A percentile compares a stretch with the other conserved stretches of the same genome.
Conservation (phyloP, 2,329 filamentous ascomycete species). For the Mycosphaerella sp. region DNA sequence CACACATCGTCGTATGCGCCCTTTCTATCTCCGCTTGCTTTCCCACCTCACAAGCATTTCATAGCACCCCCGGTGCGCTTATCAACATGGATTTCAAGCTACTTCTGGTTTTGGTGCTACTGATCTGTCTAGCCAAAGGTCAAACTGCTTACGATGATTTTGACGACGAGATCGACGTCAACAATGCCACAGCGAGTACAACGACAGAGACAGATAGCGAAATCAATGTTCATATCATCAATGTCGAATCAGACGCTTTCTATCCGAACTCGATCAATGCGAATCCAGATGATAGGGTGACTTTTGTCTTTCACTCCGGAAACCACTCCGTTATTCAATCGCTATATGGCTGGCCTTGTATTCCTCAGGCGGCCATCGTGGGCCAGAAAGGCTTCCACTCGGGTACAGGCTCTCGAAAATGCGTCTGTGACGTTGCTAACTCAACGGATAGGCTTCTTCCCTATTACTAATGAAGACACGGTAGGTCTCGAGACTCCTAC, state of each 20-base stretch:
- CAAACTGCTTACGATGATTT: neutral
- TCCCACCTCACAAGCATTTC: neutral
- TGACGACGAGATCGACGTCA: neutral
- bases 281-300: conserved; percentile 37
- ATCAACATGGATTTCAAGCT: neutral
- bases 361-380: conserved; percentile 31
- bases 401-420: neutral
- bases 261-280: conserved; percentile 36
- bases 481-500: neutral
- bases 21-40: neutral
- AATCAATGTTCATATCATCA: conserved; percentile 30
- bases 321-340: conserved; percentile 41
- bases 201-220: conserved; percentile 13
- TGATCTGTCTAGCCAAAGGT: neutral
- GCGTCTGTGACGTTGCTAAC: neutral
- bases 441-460: conserved; percentile 4
- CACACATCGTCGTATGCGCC: neutral
- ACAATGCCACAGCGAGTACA: neutral
- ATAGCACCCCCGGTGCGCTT: neutral
- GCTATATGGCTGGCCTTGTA: conserved; percentile 38
- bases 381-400: conserved; percentile 26
- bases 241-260: conserved; percentile 36
- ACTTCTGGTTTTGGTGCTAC: neutral
- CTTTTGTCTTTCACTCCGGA: conserved; percentile 39
- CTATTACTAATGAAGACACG: conserved; percentile 5